Evolutionary conservation across 2,329 filamentous ascomycete species (phyloP).

Genomic region (Mollisiaceae sp.): DNA sequence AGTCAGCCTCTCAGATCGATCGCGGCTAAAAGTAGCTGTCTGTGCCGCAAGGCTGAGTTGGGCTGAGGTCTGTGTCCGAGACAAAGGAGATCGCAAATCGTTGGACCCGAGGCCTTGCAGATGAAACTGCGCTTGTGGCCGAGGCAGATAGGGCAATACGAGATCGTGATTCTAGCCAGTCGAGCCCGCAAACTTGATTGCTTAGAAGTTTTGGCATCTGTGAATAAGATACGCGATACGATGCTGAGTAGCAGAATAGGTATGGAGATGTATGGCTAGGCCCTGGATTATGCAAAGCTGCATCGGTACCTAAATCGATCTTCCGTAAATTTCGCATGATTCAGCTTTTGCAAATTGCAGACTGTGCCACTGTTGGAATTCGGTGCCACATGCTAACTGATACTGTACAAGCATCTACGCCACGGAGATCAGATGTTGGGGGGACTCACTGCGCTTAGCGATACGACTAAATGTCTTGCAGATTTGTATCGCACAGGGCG

Average conservation of each 20-base stretch:
- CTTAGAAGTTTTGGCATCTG: not conserved
- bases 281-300: not conserved
- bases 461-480: not conserved
- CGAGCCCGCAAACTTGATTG: not conserved
- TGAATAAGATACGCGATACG: not conserved
- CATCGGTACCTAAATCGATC: not conserved
- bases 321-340: not conserved
- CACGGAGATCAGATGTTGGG: not conserved
- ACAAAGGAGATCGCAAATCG: not conserved
- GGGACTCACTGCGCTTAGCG: not conserved
- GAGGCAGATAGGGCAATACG: not conserved
- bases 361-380: not conserved
- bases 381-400: not conserved
- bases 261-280: not conserved
- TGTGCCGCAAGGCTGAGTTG: not conserved
- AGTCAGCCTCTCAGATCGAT: not conserved
- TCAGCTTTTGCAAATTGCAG: not conserved
- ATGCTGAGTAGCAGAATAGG: not conserved
- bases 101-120: not conserved
- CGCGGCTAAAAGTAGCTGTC: not conserved
- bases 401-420: not conserved
- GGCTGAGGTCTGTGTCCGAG: not conserved
- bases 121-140: constrained; percentile 1
- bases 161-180: not conserved
- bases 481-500: not conserved